A percentile compares a stretch with the other conserved stretches of the same genome.
Conservation (phyloP, 176 grass and related monocot species). For the Rhynchospora breviuscula region DNA sequence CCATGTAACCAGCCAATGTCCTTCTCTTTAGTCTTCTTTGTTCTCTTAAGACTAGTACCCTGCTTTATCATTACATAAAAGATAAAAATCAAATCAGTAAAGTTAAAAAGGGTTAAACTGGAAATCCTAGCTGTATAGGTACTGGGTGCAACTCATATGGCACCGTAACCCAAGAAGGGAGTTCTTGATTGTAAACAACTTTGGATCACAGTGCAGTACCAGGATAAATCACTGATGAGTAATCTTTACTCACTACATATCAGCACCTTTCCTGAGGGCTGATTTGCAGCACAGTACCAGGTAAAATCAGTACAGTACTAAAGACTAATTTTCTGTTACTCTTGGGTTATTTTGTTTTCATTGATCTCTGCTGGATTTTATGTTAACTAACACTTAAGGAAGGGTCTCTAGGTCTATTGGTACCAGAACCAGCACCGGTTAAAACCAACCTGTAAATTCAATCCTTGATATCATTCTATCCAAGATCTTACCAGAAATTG, state of each 20-base stretch:
- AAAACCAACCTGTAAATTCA: not conserved
- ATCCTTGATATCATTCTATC: not conserved
- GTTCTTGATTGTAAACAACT: not conserved
- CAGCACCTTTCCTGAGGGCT: not conserved
- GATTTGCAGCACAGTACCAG: not conserved
- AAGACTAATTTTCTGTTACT: not conserved
- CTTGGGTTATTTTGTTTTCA: not conserved
- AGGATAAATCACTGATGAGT: not conserved
- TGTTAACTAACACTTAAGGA: not conserved
- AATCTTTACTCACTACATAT: not conserved
- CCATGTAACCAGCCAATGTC: slow-evolving; percentile 77
- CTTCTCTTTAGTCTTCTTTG: slow-evolving; percentile 35
- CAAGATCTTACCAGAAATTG: not conserved
- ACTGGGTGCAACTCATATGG: not conserved
- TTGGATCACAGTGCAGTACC: not conserved
- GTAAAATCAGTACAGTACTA: not conserved
- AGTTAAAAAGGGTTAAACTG: not conserved
- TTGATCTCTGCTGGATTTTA: not conserved
- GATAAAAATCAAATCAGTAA: not conserved
- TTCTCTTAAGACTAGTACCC: not conserved
- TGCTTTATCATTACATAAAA: not conserved
- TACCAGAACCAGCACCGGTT: not conserved
- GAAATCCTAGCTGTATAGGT: not conserved
- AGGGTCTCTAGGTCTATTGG: not conserved
- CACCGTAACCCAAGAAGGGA: not conserved